Percentiles rank a stretch among this genome's conserved stretches.
phyloP scores from a whole-genome alignment of 2,329 filamentous ascomycete species.

The Epichloe scottii region DNA sequence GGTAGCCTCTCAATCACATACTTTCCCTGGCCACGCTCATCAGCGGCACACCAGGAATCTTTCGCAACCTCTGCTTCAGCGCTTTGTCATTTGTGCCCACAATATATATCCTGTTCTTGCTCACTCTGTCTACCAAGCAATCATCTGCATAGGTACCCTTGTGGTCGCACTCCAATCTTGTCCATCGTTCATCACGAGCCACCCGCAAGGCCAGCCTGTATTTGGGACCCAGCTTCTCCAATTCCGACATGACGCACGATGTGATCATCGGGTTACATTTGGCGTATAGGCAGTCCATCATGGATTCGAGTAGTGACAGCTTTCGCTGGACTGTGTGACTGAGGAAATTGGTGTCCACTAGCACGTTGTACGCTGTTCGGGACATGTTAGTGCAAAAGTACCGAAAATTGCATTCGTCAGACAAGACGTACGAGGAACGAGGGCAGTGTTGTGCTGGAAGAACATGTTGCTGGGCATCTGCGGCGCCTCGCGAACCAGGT shows the following conservation, averaged over 20 bases:
- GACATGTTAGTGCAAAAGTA: neutral
- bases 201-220: conserved; percentile 79
- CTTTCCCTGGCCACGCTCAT: conserved; percentile 75
- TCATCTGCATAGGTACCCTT: conserved; percentile 76
- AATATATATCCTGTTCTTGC: conserved; percentile 66
- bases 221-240: conserved; percentile 81
- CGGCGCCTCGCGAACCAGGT: conserved; percentile 65
- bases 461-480: conserved; percentile 76
- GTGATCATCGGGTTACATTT: conserved; percentile 86
- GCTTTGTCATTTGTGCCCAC: conserved; percentile 69
- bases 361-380: conserved; percentile 32
- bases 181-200: conserved; percentile 80
- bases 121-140: conserved; percentile 64
- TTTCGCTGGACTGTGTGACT: conserved; percentile 86
- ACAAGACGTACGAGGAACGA: conserved; percentile 44
- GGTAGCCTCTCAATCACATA: conserved; percentile 90
- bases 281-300: conserved; percentile 91
- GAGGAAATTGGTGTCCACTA: conserved; percentile 84
- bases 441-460: conserved; percentile 77
- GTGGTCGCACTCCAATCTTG: conserved; percentile 77
- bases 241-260: conserved; percentile 61
- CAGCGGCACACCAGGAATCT: conserved; percentile 54
- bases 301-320: conserved; percentile 70
- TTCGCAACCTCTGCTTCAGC: conserved; percentile 70
- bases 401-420: neutral